Evolutionary conservation across 2,329 filamentous ascomycete genomes (phyloP), one percentile per base, ranked within the genome.

Genomic region (Phyllosticta citrichinensis): DNA sequence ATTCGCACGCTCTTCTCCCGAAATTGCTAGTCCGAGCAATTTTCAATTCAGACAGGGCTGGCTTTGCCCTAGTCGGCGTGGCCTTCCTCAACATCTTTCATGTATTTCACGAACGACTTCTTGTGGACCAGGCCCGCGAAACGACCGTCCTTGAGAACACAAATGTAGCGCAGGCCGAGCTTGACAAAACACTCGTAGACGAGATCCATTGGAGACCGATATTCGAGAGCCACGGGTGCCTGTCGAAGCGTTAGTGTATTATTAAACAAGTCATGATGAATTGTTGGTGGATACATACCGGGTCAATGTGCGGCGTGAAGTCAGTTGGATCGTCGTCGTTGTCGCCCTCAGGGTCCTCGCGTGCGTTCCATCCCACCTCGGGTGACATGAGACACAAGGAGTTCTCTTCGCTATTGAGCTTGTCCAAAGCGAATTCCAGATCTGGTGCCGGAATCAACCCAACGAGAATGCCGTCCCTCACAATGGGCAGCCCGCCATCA

Each of bases 151-250:
- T 83, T 83, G 25, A 94, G 77, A 4, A 97, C 91, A 71, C 94
- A 97, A 56, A 99, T 87, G 73, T 96, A 97, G 64, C 94, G 81
- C 65, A 99, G 75, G 1, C 94, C 94, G 9, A 99, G 80, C 75
- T 99, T 99, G 57, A 90, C 89, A 72, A 97, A 99, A 69, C 91
- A 93, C 71, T 99, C 94, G 68, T 96, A 97, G 3, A 97, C 94
- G 50, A 99, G 77, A 71, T 97, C 92, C 83, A 97, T 92, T 0
- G 94, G 90, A 0, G 88, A 94, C 66, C 87, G 84, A 30, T 96
- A 88, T 69, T 99, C 94, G 24, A 99, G 79, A 12, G 92, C 83
- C 14, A 99, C 83, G 0, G 94, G 94, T 2, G 93, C 88, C 84
- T 87, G 53, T 8, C 6, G 14, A 6, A 54, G 20, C 8, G 8